Evolutionary conservation across 2,329 filamentous ascomycete genomes (phyloP).

Genomic region (Daldinia eschscholtzii): DNA sequence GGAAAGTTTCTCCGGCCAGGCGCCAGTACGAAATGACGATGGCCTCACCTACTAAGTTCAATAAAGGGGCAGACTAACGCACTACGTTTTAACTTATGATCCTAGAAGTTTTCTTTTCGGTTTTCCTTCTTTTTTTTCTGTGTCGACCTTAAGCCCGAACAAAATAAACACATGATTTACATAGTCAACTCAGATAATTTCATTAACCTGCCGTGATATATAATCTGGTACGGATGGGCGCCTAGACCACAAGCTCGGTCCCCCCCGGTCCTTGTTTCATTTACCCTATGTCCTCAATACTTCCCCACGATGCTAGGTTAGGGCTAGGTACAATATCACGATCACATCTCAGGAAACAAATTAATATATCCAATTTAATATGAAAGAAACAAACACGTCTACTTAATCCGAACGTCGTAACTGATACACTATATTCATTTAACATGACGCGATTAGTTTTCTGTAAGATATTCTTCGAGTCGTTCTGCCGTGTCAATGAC

Average conservation of each 20-base stretch:
- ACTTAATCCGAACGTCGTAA: neutral
- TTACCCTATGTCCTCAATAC: neutral
- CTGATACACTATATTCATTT: neutral
- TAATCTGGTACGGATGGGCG: neutral
- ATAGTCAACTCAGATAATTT: neutral
- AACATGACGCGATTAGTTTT: slow-evolving; percentile 5
- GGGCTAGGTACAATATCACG: too few species aligned
- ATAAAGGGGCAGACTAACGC: slow-evolving; percentile 34
- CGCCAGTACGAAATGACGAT: slow-evolving; percentile 44
- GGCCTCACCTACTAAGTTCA: slow-evolving; percentile 35
- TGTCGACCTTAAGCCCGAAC: neutral
- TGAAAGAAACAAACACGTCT: neutral
- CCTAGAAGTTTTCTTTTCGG: slow-evolving; percentile 5
- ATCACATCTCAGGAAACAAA: too few species aligned
- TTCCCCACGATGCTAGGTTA: neutral
- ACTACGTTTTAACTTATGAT: slow-evolving; percentile 24
- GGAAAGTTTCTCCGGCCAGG: slow-evolving; percentile 33
- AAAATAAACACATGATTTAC: neutral
- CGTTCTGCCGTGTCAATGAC: slow-evolving; percentile 22
- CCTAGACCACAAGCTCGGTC: neutral
- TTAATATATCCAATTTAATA: neutral
- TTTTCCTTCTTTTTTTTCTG: slow-evolving; percentile 14
- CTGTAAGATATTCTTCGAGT: slow-evolving; percentile 23
- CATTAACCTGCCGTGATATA: too few species aligned
- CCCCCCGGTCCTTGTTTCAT: neutral